Percentiles rank a stretch among this genome's conserved stretches.
Evolutionary conservation across 306 rosid genomes (phyloP).

Genomic region (Lathyrus tuberosus): DNA sequence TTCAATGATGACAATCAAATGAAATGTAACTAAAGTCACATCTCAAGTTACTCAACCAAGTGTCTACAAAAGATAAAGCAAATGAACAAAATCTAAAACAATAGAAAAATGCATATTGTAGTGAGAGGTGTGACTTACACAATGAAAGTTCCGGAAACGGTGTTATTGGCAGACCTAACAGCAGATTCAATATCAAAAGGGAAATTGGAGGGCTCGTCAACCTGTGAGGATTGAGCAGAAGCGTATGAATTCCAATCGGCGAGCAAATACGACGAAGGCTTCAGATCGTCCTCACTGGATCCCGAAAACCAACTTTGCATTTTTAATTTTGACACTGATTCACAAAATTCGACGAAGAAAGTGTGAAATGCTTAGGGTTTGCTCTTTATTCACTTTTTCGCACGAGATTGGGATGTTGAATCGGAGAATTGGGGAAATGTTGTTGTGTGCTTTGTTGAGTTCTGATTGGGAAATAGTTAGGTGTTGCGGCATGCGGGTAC

Average conservation of each 20-base stretch:
- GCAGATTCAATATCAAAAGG: slow-evolving; percentile 96
- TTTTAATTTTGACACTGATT: neutral
- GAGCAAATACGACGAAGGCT: slow-evolving; percentile 65
- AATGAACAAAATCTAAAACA: neutral
- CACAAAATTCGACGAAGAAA: neutral
- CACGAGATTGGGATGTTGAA: neutral
- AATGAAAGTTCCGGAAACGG: slow-evolving; percentile 86
- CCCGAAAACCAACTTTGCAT: slow-evolving; percentile 93
- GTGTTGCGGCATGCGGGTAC: neutral
- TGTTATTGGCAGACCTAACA: slow-evolving; percentile 91
- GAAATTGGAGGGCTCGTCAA: slow-evolving; percentile 50
- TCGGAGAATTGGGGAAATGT: neutral
- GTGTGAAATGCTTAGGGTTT: neutral
- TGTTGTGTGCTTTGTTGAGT: neutral
- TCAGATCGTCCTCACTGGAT: slow-evolving; percentile 47
- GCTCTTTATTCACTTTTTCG: neutral
- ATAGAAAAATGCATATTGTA: too few species aligned
- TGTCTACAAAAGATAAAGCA: too few species aligned
- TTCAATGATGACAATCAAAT: too few species aligned
- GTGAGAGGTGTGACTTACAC: slow-evolving; percentile 59
- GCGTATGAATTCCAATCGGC: slow-evolving; percentile 94
- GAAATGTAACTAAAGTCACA: too few species aligned
- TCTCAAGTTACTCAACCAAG: too few species aligned
- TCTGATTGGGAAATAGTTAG: neutral
- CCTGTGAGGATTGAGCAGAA: slow-evolving; percentile 59